phyloP scores from a whole-genome alignment of 2,329 filamentous ascomycete species.

The Pochonia chlamydosporia region DNA sequence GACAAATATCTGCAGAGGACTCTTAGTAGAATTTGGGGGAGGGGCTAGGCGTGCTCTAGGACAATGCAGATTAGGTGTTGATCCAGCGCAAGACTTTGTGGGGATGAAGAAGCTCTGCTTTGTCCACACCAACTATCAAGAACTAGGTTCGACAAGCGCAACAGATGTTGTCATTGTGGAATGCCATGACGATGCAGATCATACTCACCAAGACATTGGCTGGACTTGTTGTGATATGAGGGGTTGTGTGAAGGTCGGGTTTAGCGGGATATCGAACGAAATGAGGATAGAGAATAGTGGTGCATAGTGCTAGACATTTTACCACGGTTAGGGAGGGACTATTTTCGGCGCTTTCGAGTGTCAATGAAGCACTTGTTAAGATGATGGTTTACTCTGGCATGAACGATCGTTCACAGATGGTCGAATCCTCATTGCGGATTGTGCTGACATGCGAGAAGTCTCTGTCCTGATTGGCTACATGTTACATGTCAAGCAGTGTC shows the following conservation, averaged over 20 bases:
- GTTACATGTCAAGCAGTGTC: too few relatives aligned
- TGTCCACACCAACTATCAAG: neutral
- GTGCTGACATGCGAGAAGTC: too few relatives aligned
- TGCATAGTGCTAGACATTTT: neutral
- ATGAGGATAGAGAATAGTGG: neutral
- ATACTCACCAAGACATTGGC: neutral
- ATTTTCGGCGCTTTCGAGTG: too few relatives aligned
- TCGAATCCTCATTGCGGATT: too few relatives aligned
- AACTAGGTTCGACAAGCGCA: neutral
- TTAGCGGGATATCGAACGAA: neutral
- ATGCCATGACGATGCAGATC: neutral
- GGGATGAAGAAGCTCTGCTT: neutral
- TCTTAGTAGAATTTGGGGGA: neutral
- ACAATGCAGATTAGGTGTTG: conserved; percentile 1
- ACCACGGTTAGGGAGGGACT: too few relatives aligned
- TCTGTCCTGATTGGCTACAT: too few relatives aligned
- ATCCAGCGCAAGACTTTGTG: neutral
- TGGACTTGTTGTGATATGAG: neutral
- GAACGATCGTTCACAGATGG: too few relatives aligned
- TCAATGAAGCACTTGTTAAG: too few relatives aligned
- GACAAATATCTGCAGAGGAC: neutral
- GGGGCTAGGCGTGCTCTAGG: neutral
- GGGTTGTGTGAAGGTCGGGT: neutral
- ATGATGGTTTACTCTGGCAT: too few relatives aligned
- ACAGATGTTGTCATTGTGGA: neutral